phyloP scores from a whole-genome alignment of 495 filamentous ascomycete species.

The Tuber umbilicatum region DNA sequence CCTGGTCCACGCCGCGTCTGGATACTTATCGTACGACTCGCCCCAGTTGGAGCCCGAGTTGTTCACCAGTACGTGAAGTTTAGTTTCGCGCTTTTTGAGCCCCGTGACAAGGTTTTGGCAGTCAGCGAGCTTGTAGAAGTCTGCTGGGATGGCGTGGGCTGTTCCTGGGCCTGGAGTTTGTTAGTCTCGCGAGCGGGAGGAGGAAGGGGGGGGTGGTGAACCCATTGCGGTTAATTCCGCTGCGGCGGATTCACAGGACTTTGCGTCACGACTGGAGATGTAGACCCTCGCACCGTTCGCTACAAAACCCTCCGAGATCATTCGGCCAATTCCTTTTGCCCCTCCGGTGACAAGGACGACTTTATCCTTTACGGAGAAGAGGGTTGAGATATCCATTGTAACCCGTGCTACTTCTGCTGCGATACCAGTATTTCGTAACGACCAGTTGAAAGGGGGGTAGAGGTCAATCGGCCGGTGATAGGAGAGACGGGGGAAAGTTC shows the following conservation, averaged over 20 bases:
- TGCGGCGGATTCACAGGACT: constrained; percentile 55
- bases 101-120: constrained; percentile 58
- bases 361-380: constrained; percentile 43
- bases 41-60: constrained; percentile 73
- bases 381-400: constrained; percentile 21
- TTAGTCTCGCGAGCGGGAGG: background rate
- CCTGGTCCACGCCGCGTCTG: constrained; percentile 60
- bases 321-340: constrained; percentile 63
- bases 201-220: background rate
- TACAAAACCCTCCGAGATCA: constrained; percentile 74
- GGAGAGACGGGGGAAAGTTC: background rate
- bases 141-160: constrained; percentile 59
- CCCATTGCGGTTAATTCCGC: constrained; percentile 52
- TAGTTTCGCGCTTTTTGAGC: constrained; percentile 57
- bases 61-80: constrained; percentile 71
- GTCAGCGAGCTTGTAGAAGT: constrained; percentile 71
- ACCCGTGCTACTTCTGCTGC: background rate
- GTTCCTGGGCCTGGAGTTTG: constrained; percentile 48
- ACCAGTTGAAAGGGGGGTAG: background rate
- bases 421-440: background rate
- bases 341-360: constrained; percentile 48
- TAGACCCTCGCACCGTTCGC: constrained; percentile 76
- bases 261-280: constrained; percentile 66
- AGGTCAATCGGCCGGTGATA: background rate
- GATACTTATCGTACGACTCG: constrained; percentile 61